These are phyloP conservation scores for Microsporum audouinii DNA, from an alignment of 2,329 filamentous ascomycete species.

Conservation along the genomic window DNA sequence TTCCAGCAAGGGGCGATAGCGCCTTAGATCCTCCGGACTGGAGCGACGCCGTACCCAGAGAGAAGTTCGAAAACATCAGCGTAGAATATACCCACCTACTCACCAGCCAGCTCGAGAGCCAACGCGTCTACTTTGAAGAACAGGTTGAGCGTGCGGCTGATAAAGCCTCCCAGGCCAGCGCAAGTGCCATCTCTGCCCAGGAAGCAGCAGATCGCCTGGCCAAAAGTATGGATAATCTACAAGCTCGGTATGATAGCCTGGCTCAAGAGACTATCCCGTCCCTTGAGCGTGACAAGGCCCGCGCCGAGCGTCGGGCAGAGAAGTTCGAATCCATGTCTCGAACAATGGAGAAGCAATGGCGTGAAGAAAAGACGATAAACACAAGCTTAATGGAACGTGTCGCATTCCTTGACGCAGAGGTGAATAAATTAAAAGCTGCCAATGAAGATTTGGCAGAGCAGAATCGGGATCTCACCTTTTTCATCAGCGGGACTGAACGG, in stretches of 20 bases:
- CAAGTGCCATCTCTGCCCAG: constrained; percentile 42
- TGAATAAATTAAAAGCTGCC: constrained; percentile 46
- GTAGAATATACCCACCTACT: constrained; percentile 91
- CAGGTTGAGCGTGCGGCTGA: constrained; percentile 78
- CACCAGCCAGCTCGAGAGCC: constrained; percentile 82
- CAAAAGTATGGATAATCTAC: constrained; percentile 45
- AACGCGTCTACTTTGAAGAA: constrained; percentile 88
- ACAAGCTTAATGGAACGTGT: constrained; percentile 70
- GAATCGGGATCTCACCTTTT: constrained; percentile 78
- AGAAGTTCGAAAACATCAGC: constrained; percentile 66
- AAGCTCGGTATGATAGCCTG: constrained; percentile 44
- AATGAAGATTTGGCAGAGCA: constrained; percentile 69
- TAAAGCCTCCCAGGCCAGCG: constrained; percentile 66
- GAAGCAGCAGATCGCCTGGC: constrained; percentile 54
- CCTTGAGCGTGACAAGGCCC: constrained; percentile 61
- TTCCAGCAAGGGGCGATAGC: constrained; percentile 50
- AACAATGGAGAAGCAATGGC: constrained; percentile 60
- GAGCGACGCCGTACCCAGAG: constrained; percentile 38
- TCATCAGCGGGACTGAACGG: constrained; percentile 73
- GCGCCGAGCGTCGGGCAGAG: constrained; percentile 55
- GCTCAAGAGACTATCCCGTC: constrained; percentile 48
- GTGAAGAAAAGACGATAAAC: constrained; percentile 78
- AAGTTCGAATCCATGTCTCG: constrained; percentile 68
- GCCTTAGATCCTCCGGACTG: constrained; percentile 34
- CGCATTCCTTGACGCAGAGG: constrained; percentile 51